phyloP scores from a whole-genome alignment of 1,139 yeast genomes.

The Torulaspora pretoriensis region DNA sequence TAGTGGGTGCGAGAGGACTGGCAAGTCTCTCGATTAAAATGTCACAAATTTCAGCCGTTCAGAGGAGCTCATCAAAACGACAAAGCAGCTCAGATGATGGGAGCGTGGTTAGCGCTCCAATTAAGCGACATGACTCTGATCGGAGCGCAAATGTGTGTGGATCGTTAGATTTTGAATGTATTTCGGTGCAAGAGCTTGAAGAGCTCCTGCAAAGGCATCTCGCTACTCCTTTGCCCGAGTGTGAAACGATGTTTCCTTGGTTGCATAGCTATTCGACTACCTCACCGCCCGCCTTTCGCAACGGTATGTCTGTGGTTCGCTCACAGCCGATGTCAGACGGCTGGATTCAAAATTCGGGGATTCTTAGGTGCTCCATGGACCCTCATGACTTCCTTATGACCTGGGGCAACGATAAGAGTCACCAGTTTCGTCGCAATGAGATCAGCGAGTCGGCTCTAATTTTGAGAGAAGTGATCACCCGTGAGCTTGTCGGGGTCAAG shows the following conservation, averaged over 20 bases:
- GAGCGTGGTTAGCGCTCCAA: conserved; percentile 3
- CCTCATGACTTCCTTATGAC: conserved; percentile 56
- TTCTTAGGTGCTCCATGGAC: conserved; percentile 60
- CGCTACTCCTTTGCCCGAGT: conserved; percentile 55
- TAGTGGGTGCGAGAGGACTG: conserved; percentile 1
- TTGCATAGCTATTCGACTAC: conserved; percentile 57
- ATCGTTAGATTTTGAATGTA: conserved; percentile 7
- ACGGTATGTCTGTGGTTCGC: conserved; percentile 50
- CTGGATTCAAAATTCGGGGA: conserved; percentile 43
- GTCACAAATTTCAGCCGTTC: conserved; percentile 8
- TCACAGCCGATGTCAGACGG: conserved; percentile 37
- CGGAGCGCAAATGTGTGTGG: conserved; percentile 1
- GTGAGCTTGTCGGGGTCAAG: conserved; percentile 7
- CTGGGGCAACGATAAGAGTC: conserved; percentile 20
- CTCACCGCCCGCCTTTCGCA: conserved; percentile 22
- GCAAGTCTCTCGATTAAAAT: conserved; percentile 3
- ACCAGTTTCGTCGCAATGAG: conserved; percentile 11
- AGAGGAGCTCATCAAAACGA: conserved; percentile 14
- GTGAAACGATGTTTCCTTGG: conserved; percentile 82
- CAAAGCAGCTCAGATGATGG: conserved; percentile 12
- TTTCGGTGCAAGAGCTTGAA: conserved; percentile 10
- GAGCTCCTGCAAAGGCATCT: conserved; percentile 18
- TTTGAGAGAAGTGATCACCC: conserved; percentile 9
- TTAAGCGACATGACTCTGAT: conserved; percentile 13
- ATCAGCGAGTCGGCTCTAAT: conserved; percentile 10